Evolutionary conservation across 768 basidiomycete genomes (phyloP), one percentile per base, ranked within the genome.

Genomic region (Paxillus ammoniavirescens): DNA sequence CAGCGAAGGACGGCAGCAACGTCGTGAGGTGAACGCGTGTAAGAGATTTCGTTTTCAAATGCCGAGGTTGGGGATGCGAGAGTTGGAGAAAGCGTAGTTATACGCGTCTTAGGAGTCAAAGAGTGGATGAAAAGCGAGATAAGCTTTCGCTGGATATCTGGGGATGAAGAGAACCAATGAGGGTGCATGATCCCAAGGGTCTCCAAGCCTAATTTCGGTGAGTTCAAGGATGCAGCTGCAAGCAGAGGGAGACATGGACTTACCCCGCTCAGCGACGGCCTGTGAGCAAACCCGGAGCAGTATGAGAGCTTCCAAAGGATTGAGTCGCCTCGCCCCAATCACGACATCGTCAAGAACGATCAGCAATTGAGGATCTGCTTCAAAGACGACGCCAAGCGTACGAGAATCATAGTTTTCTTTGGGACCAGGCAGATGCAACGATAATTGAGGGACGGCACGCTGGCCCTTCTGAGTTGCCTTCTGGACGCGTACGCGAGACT

Each of bases 101-200:
- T 72, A 31, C 75, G 72, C 59, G 58, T 74, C 53, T 76, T 75
- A 42, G 77, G 64, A 58, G 76, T 73, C 68, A 87, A 75, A 1
- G 87, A 87, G 58, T 79, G 80, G 55, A 92, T 75, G 73, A 86
- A 91, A 23, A 65, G 78, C 15, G 87, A 87, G 52, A 91, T 82
- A 31, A 92, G 82, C 56, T 68, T 75, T 59, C 73, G 82, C 67
- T 92, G 90, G n/a, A 79, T 70, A 9, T 82, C 79, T 8, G 82
- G 81, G 6, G 87, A 89, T 8, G 89, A 77, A 38, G 89, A 85
- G 66, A 87, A 77, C 89, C 87, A 92, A 65, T 91, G 86, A 5
- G 91, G 88, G 61, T 87, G 87, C 87, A 92, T 92, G 43, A 92
- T 77, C 17, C 90, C 91, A 43, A 89, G 83, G 4, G 86, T 84